Conservation (phyloP, 257 asterid species). For the Pogostemon cablin region DNA sequence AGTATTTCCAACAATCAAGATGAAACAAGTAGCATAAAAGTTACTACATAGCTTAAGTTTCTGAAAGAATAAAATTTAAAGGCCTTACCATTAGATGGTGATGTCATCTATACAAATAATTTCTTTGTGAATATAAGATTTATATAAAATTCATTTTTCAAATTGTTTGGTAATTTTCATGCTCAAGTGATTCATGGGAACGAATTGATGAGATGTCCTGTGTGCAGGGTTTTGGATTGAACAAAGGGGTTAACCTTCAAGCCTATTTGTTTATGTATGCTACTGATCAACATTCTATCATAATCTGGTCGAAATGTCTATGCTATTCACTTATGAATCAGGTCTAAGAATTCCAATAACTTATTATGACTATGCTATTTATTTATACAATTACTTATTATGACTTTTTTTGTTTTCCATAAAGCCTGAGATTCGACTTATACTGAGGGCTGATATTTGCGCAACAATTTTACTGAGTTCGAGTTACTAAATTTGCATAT, state of each 20-base stretch:
- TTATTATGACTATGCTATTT: no score
- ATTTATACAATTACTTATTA: no score
- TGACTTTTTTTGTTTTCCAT: no score
- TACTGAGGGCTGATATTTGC: no score
- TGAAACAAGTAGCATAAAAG: background rate
- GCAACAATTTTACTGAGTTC: no score
- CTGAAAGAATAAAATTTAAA: background rate
- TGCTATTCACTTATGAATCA: conserved; percentile 28
- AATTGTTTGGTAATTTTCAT: conserved; percentile 25
- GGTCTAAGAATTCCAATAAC: no score
- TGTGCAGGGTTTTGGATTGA: conserved; percentile 32
- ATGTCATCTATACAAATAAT: conserved; percentile 6
- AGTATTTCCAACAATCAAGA: conserved; percentile 2
- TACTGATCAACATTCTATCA: conserved; percentile 12
- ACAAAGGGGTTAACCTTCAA: conserved; percentile 16
- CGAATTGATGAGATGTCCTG: conserved; percentile 16
- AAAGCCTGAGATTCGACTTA: no score
- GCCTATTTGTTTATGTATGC: background rate
- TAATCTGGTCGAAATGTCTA: conserved; percentile 56
- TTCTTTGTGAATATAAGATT: conserved; percentile 7
- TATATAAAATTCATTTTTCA: background rate
- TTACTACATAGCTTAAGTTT: background rate
- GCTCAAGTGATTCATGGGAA: conserved; percentile 13
- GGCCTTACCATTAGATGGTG: background rate
- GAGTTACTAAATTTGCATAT: no score